Base-by-base conservation (phyloP, 192 early-diverging fungal species). In the Spinellus fusiger region DNA sequence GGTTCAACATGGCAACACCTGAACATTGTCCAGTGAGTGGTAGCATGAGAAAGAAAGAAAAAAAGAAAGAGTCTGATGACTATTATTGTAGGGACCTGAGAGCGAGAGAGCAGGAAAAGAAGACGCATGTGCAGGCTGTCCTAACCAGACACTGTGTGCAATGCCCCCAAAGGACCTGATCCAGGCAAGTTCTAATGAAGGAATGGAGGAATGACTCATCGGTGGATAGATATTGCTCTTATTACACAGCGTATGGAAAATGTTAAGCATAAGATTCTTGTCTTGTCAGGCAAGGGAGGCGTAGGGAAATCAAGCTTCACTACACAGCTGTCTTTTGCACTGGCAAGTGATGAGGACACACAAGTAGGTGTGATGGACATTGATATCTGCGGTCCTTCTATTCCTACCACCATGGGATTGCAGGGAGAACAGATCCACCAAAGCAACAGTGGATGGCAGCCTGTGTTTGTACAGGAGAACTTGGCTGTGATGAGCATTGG, bases 281-380 rank as follows among this genome's bases (percentile, higher is more conserved):
- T 99, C 10, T 86, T 99, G 23, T 96, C 93, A 0, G 97, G 97
- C 25, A 99, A 99, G 71, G 97, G 97, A 61, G 97, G 97, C 31
- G 97, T 99, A 1, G 97, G 97, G 52, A 99, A 99, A 76, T 87
- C 84, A 7, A 95, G 93, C 28, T 90, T 94, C 48, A 91, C 94
- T 5, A 84, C 93, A 7, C 89, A 96, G 61, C 86, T 99, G 7
- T 88, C 91, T 0, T 89, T 95, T 61, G 85, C 94, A 2, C 77
- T 99, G 6, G 78, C 84, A 0, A 66, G 83, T 25, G 76, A 78
- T 50, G 78, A 80, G 46, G 73, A 75, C 9, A 49, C 38, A 1
- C 73, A 81, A 26, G 83, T 93, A 2, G 96, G 96, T 1, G 87
- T 98, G 31, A 86, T 94, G 59, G 96, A 99, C 73, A 86, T 99